Base-by-base conservation (phyloP, 2,329 filamentous ascomycete genomes). In the Chalaropsis ovoidea region DNA sequence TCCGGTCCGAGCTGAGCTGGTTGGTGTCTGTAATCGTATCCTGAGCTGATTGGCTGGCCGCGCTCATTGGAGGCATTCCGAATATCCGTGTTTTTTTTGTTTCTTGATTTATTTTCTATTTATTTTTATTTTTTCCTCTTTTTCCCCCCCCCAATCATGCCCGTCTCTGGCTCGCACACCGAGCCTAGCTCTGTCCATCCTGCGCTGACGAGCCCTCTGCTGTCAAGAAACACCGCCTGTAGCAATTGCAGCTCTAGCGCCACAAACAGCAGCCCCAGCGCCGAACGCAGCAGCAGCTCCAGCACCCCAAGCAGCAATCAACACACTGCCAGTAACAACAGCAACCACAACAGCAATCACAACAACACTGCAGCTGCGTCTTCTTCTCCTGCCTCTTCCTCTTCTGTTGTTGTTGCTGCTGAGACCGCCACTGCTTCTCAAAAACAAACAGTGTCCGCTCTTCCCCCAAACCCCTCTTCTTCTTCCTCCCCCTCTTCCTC, bases 161-260 rank as follows among this genome's bases (percentile, higher is more conserved):
- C 15, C n/a, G 35, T 39, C 27, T 41, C 63, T 27, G 58, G 62
- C 45, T 60, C 62, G 49, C 62, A 54, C 22, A 42, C 56, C 43
- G 60, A 67, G 31, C n/a, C 45, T n/a, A 62, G 62, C 43, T 54
- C 78, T 69, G 76, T 82, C 74, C 80, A 82, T 76, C 78, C 79
- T 71, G 75, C 74, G 69, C 76, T 82, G 73, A 77, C 76, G 73
- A 75, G 74, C 69, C 70, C 71, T 64, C 70, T 67, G 62, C 65
- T 68, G 65, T 65, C 49, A 24, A 19, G 27, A 64, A 69, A 70
- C 66, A 58, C 24, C 52, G 69, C 69, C 69, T 69, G 71, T 72
- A 71, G 71, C 70, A 71, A 70, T 67, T 68, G 61, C 65, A 70
- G 69, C 61, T 68, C 68, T 19, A 41, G 31, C 47, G 45, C 56